phyloP scores from a whole-genome alignment of 2,329 filamentous ascomycete species.

The Trichoderma guizhouense region DNA sequence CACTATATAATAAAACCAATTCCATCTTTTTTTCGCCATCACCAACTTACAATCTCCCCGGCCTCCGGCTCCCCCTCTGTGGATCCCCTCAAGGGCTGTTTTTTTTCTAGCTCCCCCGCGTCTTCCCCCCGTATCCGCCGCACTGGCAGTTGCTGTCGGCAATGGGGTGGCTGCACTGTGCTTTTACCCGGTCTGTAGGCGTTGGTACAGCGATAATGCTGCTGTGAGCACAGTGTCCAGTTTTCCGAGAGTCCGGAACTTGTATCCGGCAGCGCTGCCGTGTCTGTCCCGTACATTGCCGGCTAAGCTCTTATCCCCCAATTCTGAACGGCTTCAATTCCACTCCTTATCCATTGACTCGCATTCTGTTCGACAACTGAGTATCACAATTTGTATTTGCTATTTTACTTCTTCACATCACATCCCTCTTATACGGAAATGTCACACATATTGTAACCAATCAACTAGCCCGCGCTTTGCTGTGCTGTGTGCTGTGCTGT shows the following conservation, averaged over 20 bases:
- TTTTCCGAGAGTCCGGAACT: neutral
- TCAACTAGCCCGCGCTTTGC: neutral
- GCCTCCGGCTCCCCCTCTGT: neutral
- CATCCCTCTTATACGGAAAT: neutral
- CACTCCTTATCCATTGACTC: neutral
- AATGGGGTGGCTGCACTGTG: conserved; percentile 11
- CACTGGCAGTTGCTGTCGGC: conserved; percentile 18
- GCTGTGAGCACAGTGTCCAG: too few species aligned
- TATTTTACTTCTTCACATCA: neutral
- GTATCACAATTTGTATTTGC: neutral
- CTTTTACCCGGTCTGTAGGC: neutral
- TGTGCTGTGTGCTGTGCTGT: neutral
- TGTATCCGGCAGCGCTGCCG: neutral
- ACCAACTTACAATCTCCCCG: neutral
- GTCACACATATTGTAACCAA: neutral
- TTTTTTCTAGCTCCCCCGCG: neutral
- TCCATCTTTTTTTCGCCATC: neutral
- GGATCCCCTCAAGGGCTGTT: neutral
- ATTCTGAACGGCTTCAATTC: neutral
- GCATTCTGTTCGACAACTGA: neutral
- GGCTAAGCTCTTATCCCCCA: conserved; percentile 6
- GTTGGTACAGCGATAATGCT: neutral
- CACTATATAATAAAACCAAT: neutral
- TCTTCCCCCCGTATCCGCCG: conserved; percentile 8
- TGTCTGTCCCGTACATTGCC: neutral